Percentiles rank a stretch among this genome's conserved stretches.
Conservation (phyloP, 495 filamentous ascomycete species). For the Annulohypoxylon bovei region DNA sequence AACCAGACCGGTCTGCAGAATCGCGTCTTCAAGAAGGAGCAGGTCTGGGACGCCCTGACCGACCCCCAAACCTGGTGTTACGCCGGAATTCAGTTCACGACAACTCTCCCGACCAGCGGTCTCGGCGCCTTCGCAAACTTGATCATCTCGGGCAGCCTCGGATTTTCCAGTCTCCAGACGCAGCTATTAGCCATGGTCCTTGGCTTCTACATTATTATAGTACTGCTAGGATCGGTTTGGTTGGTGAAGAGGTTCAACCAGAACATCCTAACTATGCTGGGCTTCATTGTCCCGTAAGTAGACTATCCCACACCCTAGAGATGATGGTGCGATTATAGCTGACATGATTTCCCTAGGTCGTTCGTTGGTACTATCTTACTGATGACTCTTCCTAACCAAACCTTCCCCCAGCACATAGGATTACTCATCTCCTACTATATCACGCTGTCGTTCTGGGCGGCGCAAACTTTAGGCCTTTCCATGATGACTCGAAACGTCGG, state of each 20-base stretch:
- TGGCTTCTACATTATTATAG: constrained; percentile 74
- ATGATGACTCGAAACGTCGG: constrained; percentile 63
- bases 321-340: constrained; percentile 24
- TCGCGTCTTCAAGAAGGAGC: constrained; percentile 59
- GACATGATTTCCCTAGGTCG: constrained; percentile 44
- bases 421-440: constrained; percentile 67
- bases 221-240: constrained; percentile 70
- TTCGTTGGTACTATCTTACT: constrained; percentile 67
- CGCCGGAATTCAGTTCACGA: constrained; percentile 68
- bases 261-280: constrained; percentile 71
- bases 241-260: constrained; percentile 71
- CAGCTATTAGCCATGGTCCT: constrained; percentile 74
- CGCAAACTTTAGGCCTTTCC: constrained; percentile 63
- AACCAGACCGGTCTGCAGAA: constrained; percentile 77
- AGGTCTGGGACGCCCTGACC: constrained; percentile 56
- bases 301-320: constrained; percentile 21
- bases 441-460: constrained; percentile 66
- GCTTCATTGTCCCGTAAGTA: constrained; percentile 70
- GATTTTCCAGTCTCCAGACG: constrained; percentile 62
- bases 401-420: constrained; percentile 57
- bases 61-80: constrained; percentile 63
- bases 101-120: constrained; percentile 73
- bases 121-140: constrained; percentile 74
- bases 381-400: constrained; percentile 59
- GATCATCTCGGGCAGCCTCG: constrained; percentile 62